Percentiles rank a stretch among this genome's conserved stretches.
Evolutionary conservation across 306 rosid genomes (phyloP).

Genomic region (Citrullus colocynthis): DNA sequence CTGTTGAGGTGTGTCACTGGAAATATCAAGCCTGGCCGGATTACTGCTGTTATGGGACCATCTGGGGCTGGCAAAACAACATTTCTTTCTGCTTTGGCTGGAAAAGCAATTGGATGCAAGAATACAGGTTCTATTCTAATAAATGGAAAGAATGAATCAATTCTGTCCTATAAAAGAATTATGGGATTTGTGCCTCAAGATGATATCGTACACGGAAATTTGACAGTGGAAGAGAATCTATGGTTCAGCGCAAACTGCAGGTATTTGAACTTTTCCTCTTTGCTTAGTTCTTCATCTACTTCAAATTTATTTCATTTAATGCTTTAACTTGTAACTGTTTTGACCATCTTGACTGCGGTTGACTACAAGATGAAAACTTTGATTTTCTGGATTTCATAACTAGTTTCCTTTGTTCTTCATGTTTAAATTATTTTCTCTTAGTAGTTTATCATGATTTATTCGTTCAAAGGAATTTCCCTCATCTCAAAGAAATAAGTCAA

Average conservation of each 20-base stretch:
- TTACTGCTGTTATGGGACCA: slow-evolving; percentile 96
- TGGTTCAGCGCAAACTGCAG: slow-evolving; percentile 99
- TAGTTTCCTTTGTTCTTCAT: neutral
- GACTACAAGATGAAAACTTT: neutral
- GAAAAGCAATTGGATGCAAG: slow-evolving; percentile 74
- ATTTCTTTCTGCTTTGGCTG: slow-evolving; percentile 84
- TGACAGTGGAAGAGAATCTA: slow-evolving; percentile 95
- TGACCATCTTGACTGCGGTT: neutral
- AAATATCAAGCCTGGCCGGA: slow-evolving; percentile 79
- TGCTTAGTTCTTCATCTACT: slow-evolving; percentile 16
- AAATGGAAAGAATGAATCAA: slow-evolving; percentile 67
- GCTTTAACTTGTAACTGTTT: neutral
- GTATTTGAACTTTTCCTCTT: slow-evolving; percentile 26
- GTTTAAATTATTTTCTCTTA: neutral
- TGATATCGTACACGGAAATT: slow-evolving; percentile 91
- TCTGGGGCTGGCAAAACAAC: slow-evolving; percentile 99
- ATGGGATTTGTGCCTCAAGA: slow-evolving; percentile 99
- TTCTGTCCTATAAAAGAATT: slow-evolving; percentile 74
- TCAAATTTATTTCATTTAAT: neutral
- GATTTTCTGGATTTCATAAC: neutral
- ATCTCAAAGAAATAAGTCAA: neutral
- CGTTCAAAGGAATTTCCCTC: neutral
- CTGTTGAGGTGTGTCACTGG: slow-evolving; percentile 80
- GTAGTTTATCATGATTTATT: neutral
- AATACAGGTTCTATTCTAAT: slow-evolving; percentile 63